Percentiles rank a stretch among this genome's conserved stretches.
These are phyloP conservation scores for Cystobasidium ongulense DNA, from an alignment of 768 basidiomycete species.

Conservation along the genomic window DNA sequence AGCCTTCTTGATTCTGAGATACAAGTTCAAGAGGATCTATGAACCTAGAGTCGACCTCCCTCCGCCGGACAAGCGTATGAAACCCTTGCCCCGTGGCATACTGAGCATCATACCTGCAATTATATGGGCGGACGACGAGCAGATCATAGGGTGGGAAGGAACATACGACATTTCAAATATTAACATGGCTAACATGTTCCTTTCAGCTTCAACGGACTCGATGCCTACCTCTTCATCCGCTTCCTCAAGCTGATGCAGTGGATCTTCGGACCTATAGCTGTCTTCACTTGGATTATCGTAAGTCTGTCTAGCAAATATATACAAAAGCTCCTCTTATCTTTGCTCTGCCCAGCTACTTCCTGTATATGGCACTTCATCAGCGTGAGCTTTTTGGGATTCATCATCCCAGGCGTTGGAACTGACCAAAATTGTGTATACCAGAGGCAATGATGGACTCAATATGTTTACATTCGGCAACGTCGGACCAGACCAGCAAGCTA, in stretches of 20 bases:
- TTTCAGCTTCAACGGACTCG: slow-evolving; percentile 73
- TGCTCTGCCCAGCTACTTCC: slow-evolving; percentile 9
- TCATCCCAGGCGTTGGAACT: not conserved
- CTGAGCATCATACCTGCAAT: slow-evolving; percentile 62
- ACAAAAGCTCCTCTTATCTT: slow-evolving; percentile 47
- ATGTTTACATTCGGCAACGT: slow-evolving; percentile 29
- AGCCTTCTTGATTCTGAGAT: slow-evolving; percentile 72
- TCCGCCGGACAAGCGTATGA: slow-evolving; percentile 11
- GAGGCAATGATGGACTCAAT: slow-evolving; percentile 21
- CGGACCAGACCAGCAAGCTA: slow-evolving; percentile 47
- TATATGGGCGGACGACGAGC: slow-evolving; percentile 57
- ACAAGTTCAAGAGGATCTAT: slow-evolving; percentile 79
- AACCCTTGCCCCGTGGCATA: slow-evolving; percentile 46
- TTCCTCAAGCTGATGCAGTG: slow-evolving; percentile 75
- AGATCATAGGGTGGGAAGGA: slow-evolving; percentile 64
- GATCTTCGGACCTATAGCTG: slow-evolving; percentile 65
- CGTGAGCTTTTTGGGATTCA: not conserved
- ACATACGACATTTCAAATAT: slow-evolving; percentile 84
- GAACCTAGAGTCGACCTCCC: slow-evolving; percentile 62
- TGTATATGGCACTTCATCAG: slow-evolving; percentile 23
- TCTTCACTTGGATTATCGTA: slow-evolving; percentile 85
- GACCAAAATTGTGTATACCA: not conserved
- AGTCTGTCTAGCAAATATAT: slow-evolving; percentile 51
- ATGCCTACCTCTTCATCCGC: slow-evolving; percentile 88
- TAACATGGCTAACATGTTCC: slow-evolving; percentile 54